phyloP scores from a whole-genome alignment of 148 eudicot species.

The Camellia japonica region DNA sequence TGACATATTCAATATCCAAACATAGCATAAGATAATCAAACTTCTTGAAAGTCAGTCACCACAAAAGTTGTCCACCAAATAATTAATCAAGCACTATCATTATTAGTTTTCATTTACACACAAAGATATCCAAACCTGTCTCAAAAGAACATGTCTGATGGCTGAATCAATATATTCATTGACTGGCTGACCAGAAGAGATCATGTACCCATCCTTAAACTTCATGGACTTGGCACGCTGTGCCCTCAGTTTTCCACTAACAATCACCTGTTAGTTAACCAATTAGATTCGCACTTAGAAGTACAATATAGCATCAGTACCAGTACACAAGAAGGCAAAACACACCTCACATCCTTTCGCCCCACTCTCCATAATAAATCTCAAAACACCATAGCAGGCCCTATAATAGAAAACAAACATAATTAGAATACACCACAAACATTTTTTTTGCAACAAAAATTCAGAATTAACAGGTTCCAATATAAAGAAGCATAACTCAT shows the following conservation, averaged over 20 bases:
- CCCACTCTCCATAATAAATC: constrained; percentile 66
- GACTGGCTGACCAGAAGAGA: constrained; percentile 86
- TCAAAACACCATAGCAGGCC: constrained; percentile 77
- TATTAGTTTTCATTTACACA: too few relatives aligned
- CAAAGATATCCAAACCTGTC: constrained; percentile 49
- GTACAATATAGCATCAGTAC: background rate
- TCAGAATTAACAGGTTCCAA: background rate
- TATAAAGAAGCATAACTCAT: too few relatives aligned
- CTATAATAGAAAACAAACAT: constrained; percentile 25
- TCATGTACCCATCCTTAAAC: constrained; percentile 92
- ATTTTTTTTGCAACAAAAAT: background rate
- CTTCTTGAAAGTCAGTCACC: too few relatives aligned
- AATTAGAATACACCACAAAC: background rate
- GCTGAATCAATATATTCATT: constrained; percentile 85
- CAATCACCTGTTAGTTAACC: constrained; percentile 54
- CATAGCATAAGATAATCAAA: too few relatives aligned
- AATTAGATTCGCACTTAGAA: background rate
- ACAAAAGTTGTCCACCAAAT: too few relatives aligned
- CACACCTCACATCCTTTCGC: constrained; percentile 85
- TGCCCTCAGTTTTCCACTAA: constrained; percentile 85
- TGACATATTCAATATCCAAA: too few relatives aligned
- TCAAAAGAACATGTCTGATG: constrained; percentile 65
- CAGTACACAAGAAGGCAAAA: background rate
- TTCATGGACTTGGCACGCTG: constrained; percentile 87
- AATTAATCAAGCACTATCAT: too few relatives aligned